phyloP scores from a whole-genome alignment of 306 rosid genomes.

The Vigna unguiculata region DNA sequence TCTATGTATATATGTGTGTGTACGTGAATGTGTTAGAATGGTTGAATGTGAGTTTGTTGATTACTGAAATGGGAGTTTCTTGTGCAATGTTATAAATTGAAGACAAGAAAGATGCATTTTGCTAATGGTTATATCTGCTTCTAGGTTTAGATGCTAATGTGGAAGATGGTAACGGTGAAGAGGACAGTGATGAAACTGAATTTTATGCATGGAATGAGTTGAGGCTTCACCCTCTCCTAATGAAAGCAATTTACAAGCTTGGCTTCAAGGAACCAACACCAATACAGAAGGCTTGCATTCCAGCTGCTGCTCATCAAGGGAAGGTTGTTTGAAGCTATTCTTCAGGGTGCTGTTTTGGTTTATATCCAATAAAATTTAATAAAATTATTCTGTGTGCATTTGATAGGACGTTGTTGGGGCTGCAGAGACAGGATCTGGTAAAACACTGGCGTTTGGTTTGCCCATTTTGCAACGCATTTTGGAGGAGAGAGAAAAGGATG shows the following conservation, averaged over 20 bases:
- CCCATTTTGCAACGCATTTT: conserved; percentile 94
- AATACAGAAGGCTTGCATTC: conserved; percentile 92
- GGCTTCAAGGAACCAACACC: conserved; percentile 95
- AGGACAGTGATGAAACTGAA: conserved; percentile 68
- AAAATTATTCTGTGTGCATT: conserved; percentile 36
- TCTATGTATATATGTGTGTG: neutral
- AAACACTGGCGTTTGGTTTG: conserved; percentile 97
- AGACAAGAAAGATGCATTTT: conserved; percentile 15
- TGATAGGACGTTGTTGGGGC: conserved; percentile 97
- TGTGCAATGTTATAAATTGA: conserved; percentile 16
- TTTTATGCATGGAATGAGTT: conserved; percentile 87
- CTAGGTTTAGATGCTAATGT: conserved; percentile 52
- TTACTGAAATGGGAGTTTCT: conserved; percentile 18
- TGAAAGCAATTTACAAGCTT: conserved; percentile 79
- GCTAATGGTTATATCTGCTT: conserved; percentile 34
- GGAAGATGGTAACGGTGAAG: conserved; percentile 56
- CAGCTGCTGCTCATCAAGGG: conserved; percentile 98
- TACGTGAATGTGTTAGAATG: neutral
- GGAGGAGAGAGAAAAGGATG: conserved; percentile 84
- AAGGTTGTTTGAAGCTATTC: conserved; percentile 69
- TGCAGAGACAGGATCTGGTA: conserved; percentile 97
- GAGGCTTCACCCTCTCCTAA: conserved; percentile 88
- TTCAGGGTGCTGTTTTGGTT: conserved; percentile 20
- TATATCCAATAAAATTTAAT: conserved; percentile 28
- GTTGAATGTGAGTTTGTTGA: neutral